Conservation (phyloP, 1,284 basidiomycete species). For the Leccinum griseonigrum region DNA sequence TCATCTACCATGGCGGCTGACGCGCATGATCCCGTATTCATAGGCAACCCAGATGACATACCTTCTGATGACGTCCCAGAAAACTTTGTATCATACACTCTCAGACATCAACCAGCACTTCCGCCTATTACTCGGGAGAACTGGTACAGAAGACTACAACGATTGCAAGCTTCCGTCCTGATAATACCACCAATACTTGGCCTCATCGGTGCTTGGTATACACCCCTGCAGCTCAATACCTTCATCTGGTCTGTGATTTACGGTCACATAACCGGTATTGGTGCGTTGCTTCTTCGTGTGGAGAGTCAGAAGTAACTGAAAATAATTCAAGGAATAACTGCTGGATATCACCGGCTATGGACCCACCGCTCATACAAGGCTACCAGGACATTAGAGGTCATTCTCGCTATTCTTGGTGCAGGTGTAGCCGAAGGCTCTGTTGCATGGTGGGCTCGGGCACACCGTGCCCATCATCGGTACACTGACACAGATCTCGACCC, state of each 20-base stretch:
- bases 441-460: constrained; percentile 88
- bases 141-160: constrained; percentile 33
- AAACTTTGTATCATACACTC: constrained; percentile 60
- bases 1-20: no score
- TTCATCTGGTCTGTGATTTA: constrained; percentile 67
- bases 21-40: neutral
- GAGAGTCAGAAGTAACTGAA: neutral
- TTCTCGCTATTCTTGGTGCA: constrained; percentile 76
- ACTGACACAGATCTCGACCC: constrained; percentile 93
- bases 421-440: constrained; percentile 89
- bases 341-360: constrained; percentile 88
- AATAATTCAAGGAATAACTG: constrained; percentile 45
- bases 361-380: constrained; percentile 88
- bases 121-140: constrained; percentile 41
- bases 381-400: constrained; percentile 71
- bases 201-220: constrained; percentile 27
- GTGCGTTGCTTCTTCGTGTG: constrained; percentile 29
- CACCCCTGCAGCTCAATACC: constrained; percentile 61
- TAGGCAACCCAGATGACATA: constrained; percentile 14
- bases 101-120: constrained; percentile 48
- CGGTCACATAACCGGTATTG: constrained; percentile 83
- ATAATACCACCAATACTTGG: constrained; percentile 19
- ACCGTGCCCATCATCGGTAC: constrained; percentile 90
- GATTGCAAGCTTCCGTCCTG: constrained; percentile 23
- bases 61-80: constrained; percentile 38